A percentile compares a stretch with the other conserved stretches of the same genome.
Evolutionary conservation across 352 stramenopile species (phyloP).

Genomic region (Pythium monospermum): DNA sequence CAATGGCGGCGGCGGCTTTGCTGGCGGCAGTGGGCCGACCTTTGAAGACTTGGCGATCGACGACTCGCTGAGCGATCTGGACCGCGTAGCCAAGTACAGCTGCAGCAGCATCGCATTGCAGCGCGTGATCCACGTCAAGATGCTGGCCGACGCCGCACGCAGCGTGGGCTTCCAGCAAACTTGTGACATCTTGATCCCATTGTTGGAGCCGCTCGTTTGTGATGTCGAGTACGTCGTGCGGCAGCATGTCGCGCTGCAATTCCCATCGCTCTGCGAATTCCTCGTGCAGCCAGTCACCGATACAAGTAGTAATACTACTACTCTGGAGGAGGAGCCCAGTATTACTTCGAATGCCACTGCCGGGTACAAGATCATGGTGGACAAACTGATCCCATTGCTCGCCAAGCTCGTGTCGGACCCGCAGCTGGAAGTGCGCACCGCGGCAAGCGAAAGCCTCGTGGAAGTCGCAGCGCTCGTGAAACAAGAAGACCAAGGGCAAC

Average conservation of each 20-base stretch:
- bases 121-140: constrained; percentile 89
- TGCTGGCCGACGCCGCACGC: constrained; percentile 18
- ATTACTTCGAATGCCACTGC: too few species aligned
- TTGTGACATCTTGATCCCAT: constrained; percentile 85
- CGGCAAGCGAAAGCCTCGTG: constrained; percentile 84
- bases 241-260: constrained; percentile 90
- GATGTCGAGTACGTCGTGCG: constrained; percentile 94
- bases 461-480: constrained; percentile 84
- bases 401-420: constrained; percentile 77
- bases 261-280: constrained; percentile 79
- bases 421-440: constrained; percentile 84
- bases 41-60: constrained; percentile 99
- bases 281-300: constrained; percentile 23
- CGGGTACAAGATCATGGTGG: constrained; percentile 71
- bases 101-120: constrained; percentile 95
- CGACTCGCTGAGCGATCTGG: constrained; percentile 93
- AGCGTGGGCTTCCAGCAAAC: constrained; percentile 63
- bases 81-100: constrained; percentile 94
- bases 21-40: constrained; percentile 60
- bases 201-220: constrained; percentile 78
- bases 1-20: constrained; percentile 19
- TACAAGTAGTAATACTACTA: constrained; percentile 29
- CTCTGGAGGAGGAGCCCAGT: too few species aligned
- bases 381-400: constrained; percentile 74
- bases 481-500: constrained; percentile 81